Evolutionary conservation across 164 flowering plant species (phyloP).

Genomic region (Piper longum): DNA sequence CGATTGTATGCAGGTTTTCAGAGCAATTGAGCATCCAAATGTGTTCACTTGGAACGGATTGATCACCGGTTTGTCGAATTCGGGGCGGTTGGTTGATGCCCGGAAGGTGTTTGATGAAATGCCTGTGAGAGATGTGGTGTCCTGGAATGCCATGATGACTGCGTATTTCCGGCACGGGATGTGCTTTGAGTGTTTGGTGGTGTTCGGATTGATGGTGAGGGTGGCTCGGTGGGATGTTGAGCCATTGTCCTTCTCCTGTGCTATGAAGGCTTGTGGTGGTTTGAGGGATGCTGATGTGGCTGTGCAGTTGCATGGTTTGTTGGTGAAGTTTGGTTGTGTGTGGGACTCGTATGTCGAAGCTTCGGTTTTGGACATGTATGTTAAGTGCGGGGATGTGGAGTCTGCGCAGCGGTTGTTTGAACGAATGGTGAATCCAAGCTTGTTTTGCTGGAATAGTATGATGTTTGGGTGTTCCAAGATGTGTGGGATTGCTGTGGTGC

Average conservation of each 20-base stretch:
- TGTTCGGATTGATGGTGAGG: conserved; percentile 23
- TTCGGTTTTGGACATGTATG: conserved; percentile 27
- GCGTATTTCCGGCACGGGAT: conserved; percentile 23
- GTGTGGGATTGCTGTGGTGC: conserved; percentile 14
- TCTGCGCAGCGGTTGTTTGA: conserved; percentile 23
- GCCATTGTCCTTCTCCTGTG: conserved; percentile 25
- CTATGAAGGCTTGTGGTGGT: conserved; percentile 35
- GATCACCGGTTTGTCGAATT: conserved; percentile 18
- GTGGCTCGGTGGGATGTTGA: conserved; percentile 9
- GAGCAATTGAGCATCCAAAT: conserved; percentile 14
- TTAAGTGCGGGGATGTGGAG: conserved; percentile 18
- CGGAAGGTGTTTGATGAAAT: conserved; percentile 34
- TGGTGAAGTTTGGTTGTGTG: conserved; percentile 17
- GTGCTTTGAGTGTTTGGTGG: conserved; percentile 13
- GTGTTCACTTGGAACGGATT: conserved; percentile 31
- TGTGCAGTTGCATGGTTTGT: conserved; percentile 24
- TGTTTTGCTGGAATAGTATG: conserved; percentile 48
- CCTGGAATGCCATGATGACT: conserved; percentile 41
- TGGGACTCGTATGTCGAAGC: conserved; percentile 9
- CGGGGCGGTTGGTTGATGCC: conserved; percentile 20
- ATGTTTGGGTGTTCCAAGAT: conserved; percentile 30
- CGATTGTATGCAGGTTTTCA: conserved; percentile 21
- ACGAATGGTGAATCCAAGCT: conserved; percentile 18
- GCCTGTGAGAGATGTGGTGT: conserved; percentile 34
- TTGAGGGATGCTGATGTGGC: conserved; percentile 17